These are phyloP conservation scores for Diaporthe vexans DNA, from an alignment of 2,329 filamentous ascomycete species.

Conservation along the genomic window DNA sequence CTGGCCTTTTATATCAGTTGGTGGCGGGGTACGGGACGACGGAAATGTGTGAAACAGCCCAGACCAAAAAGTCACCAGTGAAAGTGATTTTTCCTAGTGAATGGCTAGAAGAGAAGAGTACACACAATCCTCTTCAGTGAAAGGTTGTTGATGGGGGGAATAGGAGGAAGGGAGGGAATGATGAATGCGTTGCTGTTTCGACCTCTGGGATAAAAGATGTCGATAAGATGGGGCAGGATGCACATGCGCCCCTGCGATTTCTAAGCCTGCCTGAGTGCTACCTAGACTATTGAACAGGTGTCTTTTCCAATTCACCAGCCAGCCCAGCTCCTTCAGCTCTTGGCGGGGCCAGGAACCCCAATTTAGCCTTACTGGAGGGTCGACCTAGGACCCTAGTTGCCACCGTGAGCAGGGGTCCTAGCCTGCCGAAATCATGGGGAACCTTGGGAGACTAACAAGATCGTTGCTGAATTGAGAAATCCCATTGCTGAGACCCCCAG, in stretches of 20 bases:
- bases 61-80: conserved; percentile 15
- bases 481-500: conserved; percentile 1
- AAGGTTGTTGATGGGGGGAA: conserved; percentile 19
- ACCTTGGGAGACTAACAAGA: conserved; percentile 13
- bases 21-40: conserved; percentile 2
- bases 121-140: conserved; percentile 28
- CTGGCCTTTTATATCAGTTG: conserved; percentile 6
- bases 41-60: conserved; percentile 16
- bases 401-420: conserved; percentile 24
- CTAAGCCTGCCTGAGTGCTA: conserved; percentile 19
- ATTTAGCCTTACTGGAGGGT: conserved; percentile 34
- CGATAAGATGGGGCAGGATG: conserved; percentile 31
- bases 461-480: conserved; percentile 20
- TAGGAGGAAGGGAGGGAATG: conserved; percentile 4
- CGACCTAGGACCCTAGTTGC: conserved; percentile 27
- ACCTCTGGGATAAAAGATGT: conserved; percentile 23
- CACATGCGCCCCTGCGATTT: conserved; percentile 24
- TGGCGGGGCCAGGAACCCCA: conserved; percentile 25
- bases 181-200: background rate
- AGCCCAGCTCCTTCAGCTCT: conserved; percentile 21
- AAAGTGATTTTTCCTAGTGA: conserved; percentile 31
- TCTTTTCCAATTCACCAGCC: conserved; percentile 34
- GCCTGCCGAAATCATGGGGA: conserved; percentile 12
- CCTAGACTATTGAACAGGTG: conserved; percentile 34
- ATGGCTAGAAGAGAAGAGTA: conserved; percentile 36